phyloP scores from a whole-genome alignment of 2,329 filamentous ascomycete genomes.

The Tolypocladium ovalisporum region DNA sequence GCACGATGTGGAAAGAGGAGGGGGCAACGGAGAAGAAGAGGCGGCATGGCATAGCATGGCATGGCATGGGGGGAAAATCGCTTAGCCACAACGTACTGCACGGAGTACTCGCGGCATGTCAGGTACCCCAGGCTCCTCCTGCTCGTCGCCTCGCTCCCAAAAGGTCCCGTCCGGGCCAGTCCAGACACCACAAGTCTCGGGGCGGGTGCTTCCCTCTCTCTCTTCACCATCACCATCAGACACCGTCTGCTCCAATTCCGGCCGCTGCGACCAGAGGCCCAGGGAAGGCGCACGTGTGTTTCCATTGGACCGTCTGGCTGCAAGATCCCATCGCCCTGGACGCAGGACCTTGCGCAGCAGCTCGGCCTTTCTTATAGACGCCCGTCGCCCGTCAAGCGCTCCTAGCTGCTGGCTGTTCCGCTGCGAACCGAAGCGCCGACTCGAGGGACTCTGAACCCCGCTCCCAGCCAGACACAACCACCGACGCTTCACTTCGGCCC shows the following conservation, averaged over 20 bases:
- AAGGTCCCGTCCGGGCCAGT: neutral
- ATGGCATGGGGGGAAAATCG: neutral
- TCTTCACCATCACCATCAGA: neutral
- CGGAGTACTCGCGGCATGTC: neutral
- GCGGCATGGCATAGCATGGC: neutral
- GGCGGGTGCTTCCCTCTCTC: neutral
- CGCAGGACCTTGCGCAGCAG: neutral
- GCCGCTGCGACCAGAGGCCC: neutral
- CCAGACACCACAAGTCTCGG: neutral
- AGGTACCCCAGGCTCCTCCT: neutral
- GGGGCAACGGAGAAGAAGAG: neutral
- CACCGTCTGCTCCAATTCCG: neutral
- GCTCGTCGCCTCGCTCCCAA: neutral
- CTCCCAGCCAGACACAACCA: neutral
- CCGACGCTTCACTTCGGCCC: conserved; percentile 4
- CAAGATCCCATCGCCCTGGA: neutral
- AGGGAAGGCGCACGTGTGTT: neutral
- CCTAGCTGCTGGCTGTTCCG: neutral
- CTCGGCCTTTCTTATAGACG: neutral
- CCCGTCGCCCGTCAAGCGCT: neutral
- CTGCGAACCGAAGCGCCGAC: neutral
- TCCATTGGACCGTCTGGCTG: neutral
- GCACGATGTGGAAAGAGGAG: neutral
- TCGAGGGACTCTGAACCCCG: neutral
- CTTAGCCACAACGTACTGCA: neutral